phyloP scores from a whole-genome alignment of 108 stramenopile species.

The Skeletonema potamos region DNA sequence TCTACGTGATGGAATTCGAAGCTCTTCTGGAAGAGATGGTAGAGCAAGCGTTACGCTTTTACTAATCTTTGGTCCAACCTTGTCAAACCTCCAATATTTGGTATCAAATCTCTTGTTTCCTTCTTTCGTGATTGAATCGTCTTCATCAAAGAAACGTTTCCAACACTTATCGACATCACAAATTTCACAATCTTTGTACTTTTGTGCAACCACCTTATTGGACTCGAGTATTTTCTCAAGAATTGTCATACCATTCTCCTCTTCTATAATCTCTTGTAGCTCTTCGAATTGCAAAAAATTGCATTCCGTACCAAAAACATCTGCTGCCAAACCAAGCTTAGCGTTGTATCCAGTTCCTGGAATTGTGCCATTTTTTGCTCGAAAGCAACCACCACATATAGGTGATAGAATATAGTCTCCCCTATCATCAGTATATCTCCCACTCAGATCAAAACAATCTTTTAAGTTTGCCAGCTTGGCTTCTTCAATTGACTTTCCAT shows the following conservation, averaged over 20 bases:
- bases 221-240: neutral
- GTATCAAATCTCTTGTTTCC: neutral
- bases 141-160: neutral
- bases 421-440: neutral
- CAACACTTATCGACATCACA: slow-evolving; percentile 16
- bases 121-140: neutral
- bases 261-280: too few species aligned
- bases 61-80: slow-evolving; percentile 10
- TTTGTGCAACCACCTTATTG: neutral
- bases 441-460: neutral
- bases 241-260: too few species aligned
- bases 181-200: slow-evolving; percentile 3
- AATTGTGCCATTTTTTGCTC: neutral
- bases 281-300: neutral
- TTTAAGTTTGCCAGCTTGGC: slow-evolving; percentile 3
- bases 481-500: neutral
- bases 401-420: neutral
- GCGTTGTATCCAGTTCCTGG: neutral
- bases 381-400: neutral
- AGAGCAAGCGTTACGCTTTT: slow-evolving; percentile 24
- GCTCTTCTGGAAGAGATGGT: slow-evolving; percentile 14
- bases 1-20: slow-evolving; percentile 29
- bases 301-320: neutral
- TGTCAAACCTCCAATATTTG: slow-evolving; percentile 33
- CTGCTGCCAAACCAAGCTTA: neutral